Conservation (phyloP, 495 filamentous ascomycete species). For the Hyaloscypha variabilis region DNA sequence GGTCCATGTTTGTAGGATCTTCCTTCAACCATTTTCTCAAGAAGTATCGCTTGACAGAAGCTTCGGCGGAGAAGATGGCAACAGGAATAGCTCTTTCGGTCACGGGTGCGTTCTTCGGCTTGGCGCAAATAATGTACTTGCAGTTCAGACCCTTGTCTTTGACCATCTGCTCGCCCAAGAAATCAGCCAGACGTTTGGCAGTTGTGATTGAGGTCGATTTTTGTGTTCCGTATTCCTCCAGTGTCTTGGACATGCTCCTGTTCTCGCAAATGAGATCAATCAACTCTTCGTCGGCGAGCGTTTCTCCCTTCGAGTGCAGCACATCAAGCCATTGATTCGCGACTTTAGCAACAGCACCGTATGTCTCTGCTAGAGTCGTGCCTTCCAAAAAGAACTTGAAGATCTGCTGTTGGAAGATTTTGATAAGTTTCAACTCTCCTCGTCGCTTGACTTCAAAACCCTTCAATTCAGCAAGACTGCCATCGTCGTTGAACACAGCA, state of each 20-base stretch:
- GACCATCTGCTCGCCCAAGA: conserved; percentile 96
- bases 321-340: conserved; percentile 97
- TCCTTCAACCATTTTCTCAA: conserved; percentile 94
- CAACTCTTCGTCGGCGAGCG: conserved; percentile 91
- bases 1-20: conserved; percentile 92
- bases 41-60: conserved; percentile 83
- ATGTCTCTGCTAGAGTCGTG: conserved; percentile 81
- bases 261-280: conserved; percentile 99
- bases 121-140: conserved; percentile 96
- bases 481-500: conserved; percentile 98
- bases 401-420: conserved; percentile 98
- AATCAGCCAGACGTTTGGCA: conserved; percentile 92
- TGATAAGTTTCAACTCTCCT: conserved; percentile 98
- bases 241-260: conserved; percentile 92
- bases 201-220: conserved; percentile 99
- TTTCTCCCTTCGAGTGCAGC: conserved; percentile 80
- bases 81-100: conserved; percentile 94
- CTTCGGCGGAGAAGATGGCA: conserved; percentile 94
- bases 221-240: conserved; percentile 93
- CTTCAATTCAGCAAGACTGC: conserved; percentile 94
- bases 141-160: conserved; percentile 99
- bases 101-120: conserved; percentile 85
- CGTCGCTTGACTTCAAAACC: conserved; percentile 97
- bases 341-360: conserved; percentile 89
- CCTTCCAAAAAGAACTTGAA: conserved; percentile 99